Percentiles rank a stretch among this genome's conserved stretches.
phyloP scores from a whole-genome alignment of 2,329 filamentous ascomycete genomes.

The Neofusicoccum ribis region DNA sequence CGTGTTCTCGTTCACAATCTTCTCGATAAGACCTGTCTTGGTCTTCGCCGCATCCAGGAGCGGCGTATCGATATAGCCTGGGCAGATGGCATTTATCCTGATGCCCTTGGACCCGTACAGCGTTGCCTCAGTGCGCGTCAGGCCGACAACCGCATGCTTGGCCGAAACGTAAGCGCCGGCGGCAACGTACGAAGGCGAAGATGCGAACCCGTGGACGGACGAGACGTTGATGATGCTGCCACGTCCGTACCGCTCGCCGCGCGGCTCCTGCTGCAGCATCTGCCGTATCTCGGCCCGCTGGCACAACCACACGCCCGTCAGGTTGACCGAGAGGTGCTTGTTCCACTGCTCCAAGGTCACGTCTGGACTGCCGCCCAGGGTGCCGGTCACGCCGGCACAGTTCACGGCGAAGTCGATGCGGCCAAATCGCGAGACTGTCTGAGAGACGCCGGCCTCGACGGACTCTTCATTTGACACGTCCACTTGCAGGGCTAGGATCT shows the following conservation, averaged over 20 bases:
- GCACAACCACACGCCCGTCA: slow-evolving; percentile 59
- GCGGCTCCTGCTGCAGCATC: slow-evolving; percentile 53
- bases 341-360: slow-evolving; percentile 51
- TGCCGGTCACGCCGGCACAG: slow-evolving; percentile 54
- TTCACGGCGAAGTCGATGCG: slow-evolving; percentile 59
- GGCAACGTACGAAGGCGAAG: slow-evolving; percentile 28
- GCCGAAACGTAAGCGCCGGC: slow-evolving; percentile 50
- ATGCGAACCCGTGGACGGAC: slow-evolving; percentile 54
- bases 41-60: slow-evolving; percentile 23
- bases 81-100: slow-evolving; percentile 63
- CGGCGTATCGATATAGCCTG: slow-evolving; percentile 50
- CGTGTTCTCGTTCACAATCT: slow-evolving; percentile 31
- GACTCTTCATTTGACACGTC: slow-evolving; percentile 31
- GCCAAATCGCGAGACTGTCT: slow-evolving; percentile 42
- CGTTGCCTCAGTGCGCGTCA: slow-evolving; percentile 57
- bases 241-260: slow-evolving; percentile 33
- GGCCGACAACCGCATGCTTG: slow-evolving; percentile 57
- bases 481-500: slow-evolving; percentile 20
- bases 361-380: slow-evolving; percentile 47
- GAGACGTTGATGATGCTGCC: slow-evolving; percentile 58
- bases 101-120: slow-evolving; percentile 54
- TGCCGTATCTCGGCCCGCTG: slow-evolving; percentile 54
- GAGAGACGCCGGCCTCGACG: slow-evolving; percentile 42
- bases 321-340: slow-evolving; percentile 53
- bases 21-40: background rate